Evolutionary conservation across 345 rosid species (phyloP).

Genomic region (Laguncularia racemosa): DNA sequence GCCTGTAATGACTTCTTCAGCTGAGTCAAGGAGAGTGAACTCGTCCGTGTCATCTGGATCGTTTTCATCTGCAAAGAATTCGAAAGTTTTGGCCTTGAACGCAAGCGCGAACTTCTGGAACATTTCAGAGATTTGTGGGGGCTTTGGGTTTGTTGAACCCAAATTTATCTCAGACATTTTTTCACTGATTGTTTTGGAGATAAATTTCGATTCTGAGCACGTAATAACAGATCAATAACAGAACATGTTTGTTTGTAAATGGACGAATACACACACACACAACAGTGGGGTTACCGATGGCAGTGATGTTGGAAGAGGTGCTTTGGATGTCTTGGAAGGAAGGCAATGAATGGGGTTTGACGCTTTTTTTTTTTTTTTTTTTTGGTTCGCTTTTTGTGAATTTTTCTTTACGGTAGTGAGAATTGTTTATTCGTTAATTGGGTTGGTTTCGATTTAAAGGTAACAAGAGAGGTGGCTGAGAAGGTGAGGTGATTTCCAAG

Average conservation of each 20-base stretch:
- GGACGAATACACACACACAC: constrained; percentile 4
- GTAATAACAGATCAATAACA: neutral
- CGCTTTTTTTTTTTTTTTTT: too few species aligned
- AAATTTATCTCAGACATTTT: constrained; percentile 26
- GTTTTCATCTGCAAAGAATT: constrained; percentile 73
- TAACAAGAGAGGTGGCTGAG: too few species aligned
- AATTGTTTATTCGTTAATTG: too few species aligned
- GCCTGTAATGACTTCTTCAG: constrained; percentile 86
- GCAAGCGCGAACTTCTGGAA: constrained; percentile 93
- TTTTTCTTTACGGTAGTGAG: too few species aligned
- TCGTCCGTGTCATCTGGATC: constrained; percentile 17
- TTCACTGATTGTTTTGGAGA: neutral
- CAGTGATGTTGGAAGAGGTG: constrained; percentile 6
- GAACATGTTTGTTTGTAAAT: neutral
- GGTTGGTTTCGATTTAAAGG: too few species aligned
- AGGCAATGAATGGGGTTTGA: constrained; percentile 17
- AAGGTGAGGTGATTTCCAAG: too few species aligned
- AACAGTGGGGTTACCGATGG: constrained; percentile 9
- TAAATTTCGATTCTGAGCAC: neutral
- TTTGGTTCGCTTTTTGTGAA: too few species aligned
- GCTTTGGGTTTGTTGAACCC: constrained; percentile 33
- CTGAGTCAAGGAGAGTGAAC: constrained; percentile 56
- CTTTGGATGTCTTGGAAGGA: constrained; percentile 60
- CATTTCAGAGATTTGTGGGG: constrained; percentile 82
- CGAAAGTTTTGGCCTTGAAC: constrained; percentile 83